A percentile compares a stretch with the other conserved stretches of the same genome.
These are phyloP conservation scores for Pleomassaria siparia DNA, from an alignment of 2,329 filamentous ascomycete genomes.

Conservation along the genomic window DNA sequence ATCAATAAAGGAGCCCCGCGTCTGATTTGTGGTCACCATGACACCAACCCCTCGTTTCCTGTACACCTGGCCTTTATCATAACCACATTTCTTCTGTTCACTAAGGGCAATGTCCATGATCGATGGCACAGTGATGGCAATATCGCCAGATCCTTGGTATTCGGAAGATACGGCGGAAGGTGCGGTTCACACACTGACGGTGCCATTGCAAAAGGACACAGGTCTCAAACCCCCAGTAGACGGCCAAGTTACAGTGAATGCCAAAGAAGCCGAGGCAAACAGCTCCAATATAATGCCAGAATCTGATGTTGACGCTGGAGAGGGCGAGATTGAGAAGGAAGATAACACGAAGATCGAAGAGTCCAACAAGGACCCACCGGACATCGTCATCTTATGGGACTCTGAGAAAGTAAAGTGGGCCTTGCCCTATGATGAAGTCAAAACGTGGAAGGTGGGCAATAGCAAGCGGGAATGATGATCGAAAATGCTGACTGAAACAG, in stretches of 20 bases:
- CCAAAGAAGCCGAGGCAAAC: too few relatives aligned
- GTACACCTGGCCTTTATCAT: not conserved
- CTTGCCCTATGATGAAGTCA: not conserved
- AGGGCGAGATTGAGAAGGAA: not conserved
- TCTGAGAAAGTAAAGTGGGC: not conserved
- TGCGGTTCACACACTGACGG: not conserved
- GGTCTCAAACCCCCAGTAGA: not conserved
- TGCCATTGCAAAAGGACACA: not conserved
- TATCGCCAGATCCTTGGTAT: not conserved
- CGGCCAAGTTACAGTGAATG: not conserved
- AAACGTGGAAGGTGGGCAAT: conserved; percentile 1
- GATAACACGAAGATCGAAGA: not conserved
- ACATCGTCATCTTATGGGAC: not conserved
- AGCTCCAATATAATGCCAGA: too few relatives aligned
- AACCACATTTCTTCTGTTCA: not conserved
- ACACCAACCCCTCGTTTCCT: too few relatives aligned
- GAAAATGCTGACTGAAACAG: not conserved
- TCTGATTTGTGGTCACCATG: too few relatives aligned
- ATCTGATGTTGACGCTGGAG: not conserved
- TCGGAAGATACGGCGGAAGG: not conserved
- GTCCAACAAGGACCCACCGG: not conserved
- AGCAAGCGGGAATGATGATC: not conserved
- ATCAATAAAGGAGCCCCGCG: too few relatives aligned
- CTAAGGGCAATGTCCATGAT: not conserved
- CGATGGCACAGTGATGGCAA: not conserved